phyloP scores from a whole-genome alignment of 2,329 filamentous ascomycete species.

The Ophiocordyceps robertsii region DNA sequence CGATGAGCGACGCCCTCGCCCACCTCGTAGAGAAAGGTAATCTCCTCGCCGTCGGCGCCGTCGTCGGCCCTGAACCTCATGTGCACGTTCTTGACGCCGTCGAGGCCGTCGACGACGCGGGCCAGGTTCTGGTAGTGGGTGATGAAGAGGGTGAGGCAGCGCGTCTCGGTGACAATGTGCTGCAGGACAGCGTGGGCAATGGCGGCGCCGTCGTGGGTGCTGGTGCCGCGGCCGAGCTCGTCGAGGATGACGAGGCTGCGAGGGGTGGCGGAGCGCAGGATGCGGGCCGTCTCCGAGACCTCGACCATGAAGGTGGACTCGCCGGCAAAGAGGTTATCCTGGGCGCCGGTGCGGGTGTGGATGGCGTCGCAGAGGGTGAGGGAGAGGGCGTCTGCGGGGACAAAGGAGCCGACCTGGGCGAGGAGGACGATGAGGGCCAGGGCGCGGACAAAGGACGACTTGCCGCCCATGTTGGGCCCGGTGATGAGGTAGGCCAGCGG shows the following conservation, averaged over 20 bases:
- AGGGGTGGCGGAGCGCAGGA: conserved; percentile 77
- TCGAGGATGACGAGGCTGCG: conserved; percentile 83
- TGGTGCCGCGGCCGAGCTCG: conserved; percentile 85
- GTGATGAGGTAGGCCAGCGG: conserved; percentile 77
- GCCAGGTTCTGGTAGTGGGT: conserved; percentile 91
- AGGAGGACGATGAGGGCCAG: conserved; percentile 87
- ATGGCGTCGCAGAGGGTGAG: conserved; percentile 84
- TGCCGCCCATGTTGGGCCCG: conserved; percentile 97
- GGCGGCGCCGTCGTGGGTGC: conserved; percentile 89
- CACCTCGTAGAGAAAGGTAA: conserved; percentile 92
- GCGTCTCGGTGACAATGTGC: conserved; percentile 61
- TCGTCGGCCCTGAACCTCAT: conserved; percentile 62
- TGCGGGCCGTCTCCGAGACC: conserved; percentile 80
- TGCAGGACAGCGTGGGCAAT: conserved; percentile 88
- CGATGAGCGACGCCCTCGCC: conserved; percentile 84
- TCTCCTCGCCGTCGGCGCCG: conserved; percentile 45
- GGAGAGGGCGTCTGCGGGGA: conserved; percentile 61
- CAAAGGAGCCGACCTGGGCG: conserved; percentile 87
- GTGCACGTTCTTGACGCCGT: conserved; percentile 72
- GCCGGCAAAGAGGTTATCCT: conserved; percentile 89
- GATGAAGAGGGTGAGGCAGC: conserved; percentile 83
- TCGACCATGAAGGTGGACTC: conserved; percentile 99
- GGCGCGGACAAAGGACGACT: conserved; percentile 92
- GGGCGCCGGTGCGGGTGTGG: conserved; percentile 89
- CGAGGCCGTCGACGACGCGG: conserved; percentile 53